Base-by-base conservation (phyloP, 345 rosid genomes). In the Gossypium thurberi region DNA sequence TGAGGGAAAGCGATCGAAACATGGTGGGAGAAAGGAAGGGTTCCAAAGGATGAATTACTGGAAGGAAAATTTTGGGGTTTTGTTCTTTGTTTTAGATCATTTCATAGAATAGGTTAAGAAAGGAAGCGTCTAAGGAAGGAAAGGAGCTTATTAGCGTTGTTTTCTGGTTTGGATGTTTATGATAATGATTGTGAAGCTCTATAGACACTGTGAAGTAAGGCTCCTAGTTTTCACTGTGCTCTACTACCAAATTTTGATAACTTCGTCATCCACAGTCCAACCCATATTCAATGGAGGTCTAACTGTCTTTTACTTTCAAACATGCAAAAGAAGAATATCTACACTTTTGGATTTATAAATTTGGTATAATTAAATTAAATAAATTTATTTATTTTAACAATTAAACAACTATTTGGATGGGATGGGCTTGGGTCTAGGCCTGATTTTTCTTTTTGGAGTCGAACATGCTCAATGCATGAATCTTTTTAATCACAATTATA, bases 1-100 rank as follows among this genome's bases (percentile, higher is more conserved):
- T 81, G 56, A 82, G 83, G 74, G 78, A 78, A 59, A 87, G 80
- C 8, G 82, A 79, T 75, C 89, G 79, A 55, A 81, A 78, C 98
- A 94, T 94, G 23, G 43, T 17, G 48, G 26, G 21, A 11, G 25
- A 28, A 9, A 14, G 7, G 17, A 14, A 21, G 17, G 18, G 28
- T 9, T 10, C 50, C 13, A 14, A 33, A 18, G 15, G 44, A 10
- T 23, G 56, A 15, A 47, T 8, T 3, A 47, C 14, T 66, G 12
- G 12, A 66, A 2, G 0, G 2, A 11, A 65, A 3, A 50, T 11
- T 44, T 21, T 21, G 70, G 55, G 55, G 70, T 65, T 21, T 46
- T 12, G 55, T 15, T 51, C 2, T 17, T 51, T 33, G 40, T 33
- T 1, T 46, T 23, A 4, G 42, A 66, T 66, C 55, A 66, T 46